phyloP scores from a whole-genome alignment of 2,329 filamentous ascomycete genomes.

The Hymenoscyphus linearis region DNA sequence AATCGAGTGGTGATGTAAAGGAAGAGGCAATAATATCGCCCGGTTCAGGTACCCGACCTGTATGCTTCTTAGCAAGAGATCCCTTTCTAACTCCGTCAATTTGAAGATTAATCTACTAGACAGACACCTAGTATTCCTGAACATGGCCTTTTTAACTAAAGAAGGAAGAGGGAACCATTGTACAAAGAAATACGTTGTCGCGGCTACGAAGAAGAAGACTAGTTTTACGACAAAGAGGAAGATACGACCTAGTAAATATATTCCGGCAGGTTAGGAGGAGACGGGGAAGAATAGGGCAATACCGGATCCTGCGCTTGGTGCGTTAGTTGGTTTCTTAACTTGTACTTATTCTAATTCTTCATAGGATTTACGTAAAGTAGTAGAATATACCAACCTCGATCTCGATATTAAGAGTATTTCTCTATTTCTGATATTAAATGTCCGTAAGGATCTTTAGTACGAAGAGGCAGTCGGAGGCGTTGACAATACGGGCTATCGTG shows the following conservation, averaged over 20 bases:
- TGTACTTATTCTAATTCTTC: neutral
- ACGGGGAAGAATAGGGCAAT: slow-evolving; percentile 94
- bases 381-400: slow-evolving; percentile 51
- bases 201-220: slow-evolving; percentile 67
- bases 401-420: slow-evolving; percentile 70
- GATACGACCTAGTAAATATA: slow-evolving; percentile 59
- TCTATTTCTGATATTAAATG: slow-evolving; percentile 48
- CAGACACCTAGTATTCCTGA: slow-evolving; percentile 91
- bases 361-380: neutral
- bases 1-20: slow-evolving; percentile 88
- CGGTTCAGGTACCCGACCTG: slow-evolving; percentile 68
- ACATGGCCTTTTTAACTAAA: slow-evolving; percentile 69
- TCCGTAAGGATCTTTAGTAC: neutral
- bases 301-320: slow-evolving; percentile 65
- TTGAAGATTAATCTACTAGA: slow-evolving; percentile 98
- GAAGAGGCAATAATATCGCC: slow-evolving; percentile 83
- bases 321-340: slow-evolving; percentile 20
- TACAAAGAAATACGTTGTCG: slow-evolving; percentile 68
- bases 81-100: slow-evolving; percentile 95
- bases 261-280: slow-evolving; percentile 55
- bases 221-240: slow-evolving; percentile 77
- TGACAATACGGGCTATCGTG: neutral
- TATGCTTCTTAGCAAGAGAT: slow-evolving; percentile 69
- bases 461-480: neutral
- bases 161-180: slow-evolving; percentile 73